These are phyloP conservation scores for Collybia mongolica DNA, from an alignment of 768 basidiomycete species.

Conservation along the genomic window DNA sequence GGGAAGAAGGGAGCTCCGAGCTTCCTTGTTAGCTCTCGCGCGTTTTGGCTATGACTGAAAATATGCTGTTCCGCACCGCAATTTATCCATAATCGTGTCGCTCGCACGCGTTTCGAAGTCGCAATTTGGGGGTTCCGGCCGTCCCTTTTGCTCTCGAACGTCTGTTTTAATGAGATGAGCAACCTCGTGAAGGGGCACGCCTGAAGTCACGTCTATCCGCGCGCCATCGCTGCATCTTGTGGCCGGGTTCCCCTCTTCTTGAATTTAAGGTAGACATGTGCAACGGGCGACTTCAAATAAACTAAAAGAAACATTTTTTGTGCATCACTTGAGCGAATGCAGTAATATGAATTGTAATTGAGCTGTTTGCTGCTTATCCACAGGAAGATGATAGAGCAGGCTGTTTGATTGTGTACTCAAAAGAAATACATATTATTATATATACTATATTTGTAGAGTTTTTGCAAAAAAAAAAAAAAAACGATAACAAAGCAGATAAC, in stretches of 20 bases:
- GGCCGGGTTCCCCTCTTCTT: background rate
- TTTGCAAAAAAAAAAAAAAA: background rate
- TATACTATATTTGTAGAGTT: background rate
- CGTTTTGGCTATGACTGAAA: conserved; percentile 9
- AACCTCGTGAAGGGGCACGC: conserved; percentile 4
- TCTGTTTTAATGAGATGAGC: conserved; percentile 9
- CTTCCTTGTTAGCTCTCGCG: no score
- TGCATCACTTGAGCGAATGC: background rate
- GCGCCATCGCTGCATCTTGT: conserved; percentile 2
- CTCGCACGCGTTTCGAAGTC: conserved; percentile 17
- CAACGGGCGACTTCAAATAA: conserved; percentile 27
- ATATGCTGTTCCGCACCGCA: conserved; percentile 5
- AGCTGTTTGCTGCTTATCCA: background rate
- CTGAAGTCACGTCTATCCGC: background rate
- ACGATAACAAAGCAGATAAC: conserved; percentile 6
- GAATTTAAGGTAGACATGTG: conserved; percentile 4
- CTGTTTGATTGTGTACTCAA: conserved; percentile 8
- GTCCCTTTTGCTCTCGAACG: conserved; percentile 26
- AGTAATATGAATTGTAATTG: background rate
- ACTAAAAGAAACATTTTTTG: conserved; percentile 3
- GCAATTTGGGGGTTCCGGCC: conserved; percentile 15
- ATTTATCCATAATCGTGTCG: conserved; percentile 13
- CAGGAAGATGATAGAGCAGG: background rate
- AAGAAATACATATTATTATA: conserved; percentile 7
- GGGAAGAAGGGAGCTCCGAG: conserved; percentile 1